phyloP scores from a whole-genome alignment of 2,329 filamentous ascomycete species.

The Penicillium sp. region DNA sequence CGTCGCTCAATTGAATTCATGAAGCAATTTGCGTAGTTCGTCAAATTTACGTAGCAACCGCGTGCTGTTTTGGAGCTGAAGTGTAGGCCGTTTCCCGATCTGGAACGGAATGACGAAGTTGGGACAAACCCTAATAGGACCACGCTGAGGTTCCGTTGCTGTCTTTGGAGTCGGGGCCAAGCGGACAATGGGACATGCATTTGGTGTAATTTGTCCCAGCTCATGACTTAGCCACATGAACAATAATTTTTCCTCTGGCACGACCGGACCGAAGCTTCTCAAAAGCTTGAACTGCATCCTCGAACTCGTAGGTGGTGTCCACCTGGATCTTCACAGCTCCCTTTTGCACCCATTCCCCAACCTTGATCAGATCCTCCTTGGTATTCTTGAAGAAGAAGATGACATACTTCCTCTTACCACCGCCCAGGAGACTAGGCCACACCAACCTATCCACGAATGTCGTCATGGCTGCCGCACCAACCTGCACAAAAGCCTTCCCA shows the following conservation, averaged over 20 bases:
- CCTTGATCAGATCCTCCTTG: slow-evolving; percentile 45
- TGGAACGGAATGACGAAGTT: background rate
- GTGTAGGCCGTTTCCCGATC: background rate
- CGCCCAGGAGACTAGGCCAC: slow-evolving; percentile 48
- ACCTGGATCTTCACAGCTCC: slow-evolving; percentile 57
- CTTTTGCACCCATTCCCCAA: slow-evolving; percentile 55
- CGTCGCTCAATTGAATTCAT: no score
- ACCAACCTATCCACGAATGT: slow-evolving; percentile 39
- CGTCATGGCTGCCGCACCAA: slow-evolving; percentile 41
- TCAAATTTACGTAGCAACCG: slow-evolving; percentile 3
- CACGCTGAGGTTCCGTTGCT: background rate
- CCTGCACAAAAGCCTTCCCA: slow-evolving; percentile 50
- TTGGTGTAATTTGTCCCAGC: no score
- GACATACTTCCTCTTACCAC: slow-evolving; percentile 41
- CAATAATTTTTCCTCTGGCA: slow-evolving; percentile 58
- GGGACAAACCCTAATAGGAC: background rate
- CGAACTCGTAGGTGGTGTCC: slow-evolving; percentile 54
- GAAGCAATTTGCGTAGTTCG: background rate
- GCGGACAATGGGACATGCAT: no score
- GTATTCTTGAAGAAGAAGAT: slow-evolving; percentile 37
- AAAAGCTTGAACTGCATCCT: slow-evolving; percentile 55
- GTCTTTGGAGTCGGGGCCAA: background rate
- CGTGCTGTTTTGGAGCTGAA: background rate
- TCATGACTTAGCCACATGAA: slow-evolving; percentile 29
- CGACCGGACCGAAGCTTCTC: slow-evolving; percentile 54